A percentile compares a stretch with the other conserved stretches of the same genome.
phyloP scores from a whole-genome alignment of 768 basidiomycete genomes.

The Agrocybe chaxingu region DNA sequence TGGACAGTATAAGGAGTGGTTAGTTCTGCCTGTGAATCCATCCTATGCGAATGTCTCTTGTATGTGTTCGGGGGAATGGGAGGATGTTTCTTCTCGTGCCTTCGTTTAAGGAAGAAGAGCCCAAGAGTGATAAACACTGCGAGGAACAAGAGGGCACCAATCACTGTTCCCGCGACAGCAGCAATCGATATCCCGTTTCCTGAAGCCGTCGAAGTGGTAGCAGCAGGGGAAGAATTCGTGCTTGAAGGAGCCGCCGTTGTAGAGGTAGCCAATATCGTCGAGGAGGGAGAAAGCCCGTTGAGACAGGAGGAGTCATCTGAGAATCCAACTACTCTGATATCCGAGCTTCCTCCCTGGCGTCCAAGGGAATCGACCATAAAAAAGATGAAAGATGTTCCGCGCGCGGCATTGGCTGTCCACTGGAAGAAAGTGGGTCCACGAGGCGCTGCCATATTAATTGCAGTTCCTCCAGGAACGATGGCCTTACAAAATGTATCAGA shows the following conservation, averaged over 20 bases:
- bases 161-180: conserved; percentile 49
- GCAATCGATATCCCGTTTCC: conserved; percentile 32
- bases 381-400: conserved; percentile 59
- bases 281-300: conserved; percentile 48
- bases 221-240: background rate
- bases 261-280: conserved; percentile 31
- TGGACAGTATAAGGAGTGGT: conserved; percentile 8
- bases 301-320: conserved; percentile 53
- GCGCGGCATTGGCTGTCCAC: conserved; percentile 59
- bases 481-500: conserved; percentile 33
- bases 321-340: conserved; percentile 41
- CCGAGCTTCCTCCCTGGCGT: conserved; percentile 58
- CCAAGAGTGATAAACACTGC: conserved; percentile 49
- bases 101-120: conserved; percentile 46
- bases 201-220: conserved; percentile 11
- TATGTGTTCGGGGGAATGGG: background rate
- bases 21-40: conserved; percentile 37
- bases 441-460: conserved; percentile 42
- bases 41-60: conserved; percentile 25
- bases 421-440: conserved; percentile 33
- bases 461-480: conserved; percentile 60
- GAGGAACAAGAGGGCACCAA: conserved; percentile 51
- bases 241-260: conserved; percentile 16
- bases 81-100: conserved; percentile 14
- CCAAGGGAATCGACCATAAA: conserved; percentile 49